phyloP scores from a whole-genome alignment of 129 eudicot species.

The Oenanthe sinensis region DNA sequence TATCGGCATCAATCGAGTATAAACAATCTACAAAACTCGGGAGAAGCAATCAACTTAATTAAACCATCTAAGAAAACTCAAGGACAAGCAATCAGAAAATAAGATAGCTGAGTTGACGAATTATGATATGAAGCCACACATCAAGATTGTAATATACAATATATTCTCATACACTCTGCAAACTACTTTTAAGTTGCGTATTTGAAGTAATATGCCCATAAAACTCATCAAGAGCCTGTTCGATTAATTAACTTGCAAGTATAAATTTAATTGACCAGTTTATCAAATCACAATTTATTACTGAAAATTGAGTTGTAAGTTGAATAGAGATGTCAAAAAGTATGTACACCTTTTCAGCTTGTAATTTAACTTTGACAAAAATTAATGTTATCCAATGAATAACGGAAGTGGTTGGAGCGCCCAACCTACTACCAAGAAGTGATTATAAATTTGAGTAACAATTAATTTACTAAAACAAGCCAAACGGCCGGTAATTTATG shows the following conservation, averaged over 20 bases:
- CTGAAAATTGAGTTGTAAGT: neutral
- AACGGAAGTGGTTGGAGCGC: no score
- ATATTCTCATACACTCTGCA: neutral
- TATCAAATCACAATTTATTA: neutral
- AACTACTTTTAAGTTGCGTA: neutral
- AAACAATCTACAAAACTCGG: neutral
- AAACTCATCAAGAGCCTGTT: neutral
- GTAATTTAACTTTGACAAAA: no score
- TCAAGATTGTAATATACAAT: neutral
- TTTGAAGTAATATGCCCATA: neutral
- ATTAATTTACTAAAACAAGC: neutral
- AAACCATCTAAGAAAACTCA: neutral
- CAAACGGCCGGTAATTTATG: neutral
- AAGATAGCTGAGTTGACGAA: neutral
- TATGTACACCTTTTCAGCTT: neutral
- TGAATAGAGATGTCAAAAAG: neutral
- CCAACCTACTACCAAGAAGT: neutral
- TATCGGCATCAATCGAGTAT: neutral
- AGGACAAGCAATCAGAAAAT: neutral
- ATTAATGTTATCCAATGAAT: neutral
- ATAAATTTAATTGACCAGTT: neutral
- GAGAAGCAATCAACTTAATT: neutral
- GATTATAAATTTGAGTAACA: neutral
- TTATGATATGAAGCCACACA: neutral
- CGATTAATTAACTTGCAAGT: neutral